Evolutionary conservation across 1,284 basidiomycete genomes (phyloP).

Genomic region (Fomitopsis pinicola): DNA sequence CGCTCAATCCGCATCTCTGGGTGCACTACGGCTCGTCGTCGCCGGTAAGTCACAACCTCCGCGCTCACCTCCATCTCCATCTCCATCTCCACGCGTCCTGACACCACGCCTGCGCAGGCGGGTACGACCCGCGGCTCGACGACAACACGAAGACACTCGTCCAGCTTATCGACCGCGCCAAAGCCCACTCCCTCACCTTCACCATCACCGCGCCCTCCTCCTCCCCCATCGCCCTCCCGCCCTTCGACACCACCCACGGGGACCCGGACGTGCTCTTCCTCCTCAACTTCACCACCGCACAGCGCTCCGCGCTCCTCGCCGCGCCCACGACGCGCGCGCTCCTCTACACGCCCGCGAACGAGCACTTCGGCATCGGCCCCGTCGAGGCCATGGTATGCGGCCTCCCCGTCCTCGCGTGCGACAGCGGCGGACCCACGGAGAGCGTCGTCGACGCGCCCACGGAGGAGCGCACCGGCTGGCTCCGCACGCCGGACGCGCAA

Average conservation of each 20-base stretch:
- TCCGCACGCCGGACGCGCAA: constrained; percentile 55
- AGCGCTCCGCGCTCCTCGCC: constrained; percentile 75
- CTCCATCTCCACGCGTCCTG: background rate
- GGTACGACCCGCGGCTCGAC: constrained; percentile 66
- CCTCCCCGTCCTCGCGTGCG: constrained; percentile 84
- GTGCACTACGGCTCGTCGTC: constrained; percentile 60
- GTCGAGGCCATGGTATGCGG: constrained; percentile 94
- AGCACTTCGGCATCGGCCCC: constrained; percentile 97
- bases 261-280: constrained; percentile 75
- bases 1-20: constrained; percentile 6
- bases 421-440: constrained; percentile 91
- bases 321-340: constrained; percentile 65
- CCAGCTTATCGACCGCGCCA: constrained; percentile 53
- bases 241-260: constrained; percentile 28
- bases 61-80: background rate
- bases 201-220: constrained; percentile 43
- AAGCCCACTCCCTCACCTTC: constrained; percentile 47
- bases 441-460: constrained; percentile 63
- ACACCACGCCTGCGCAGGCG: constrained; percentile 43
- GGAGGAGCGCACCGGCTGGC: constrained; percentile 58
- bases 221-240: constrained; percentile 33
- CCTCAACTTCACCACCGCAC: constrained; percentile 79
- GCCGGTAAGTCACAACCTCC: constrained; percentile 46
- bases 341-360: constrained; percentile 92
- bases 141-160: constrained; percentile 70